Base-by-base conservation (phyloP, 2,329 filamentous ascomycete genomes). In the Cercospora berteroae region DNA sequence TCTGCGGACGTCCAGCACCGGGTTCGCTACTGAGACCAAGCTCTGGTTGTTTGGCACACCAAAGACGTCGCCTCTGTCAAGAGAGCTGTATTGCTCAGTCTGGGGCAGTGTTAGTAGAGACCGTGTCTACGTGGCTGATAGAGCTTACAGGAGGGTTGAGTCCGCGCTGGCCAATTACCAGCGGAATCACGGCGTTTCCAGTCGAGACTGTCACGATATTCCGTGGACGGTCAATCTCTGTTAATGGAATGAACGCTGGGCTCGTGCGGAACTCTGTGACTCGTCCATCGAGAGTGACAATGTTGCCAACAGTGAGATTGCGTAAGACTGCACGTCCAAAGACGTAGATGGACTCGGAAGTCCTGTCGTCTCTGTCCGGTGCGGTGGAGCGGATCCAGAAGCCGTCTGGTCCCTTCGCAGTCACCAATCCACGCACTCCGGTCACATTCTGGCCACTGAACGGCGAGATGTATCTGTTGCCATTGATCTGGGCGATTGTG, bases 61-160 rank as follows among this genome's bases (percentile, higher is more conserved):
- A 69, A 90, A 90, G 42, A 91, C 81, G 75, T 89, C 86, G 10
- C 88, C 88, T n/a, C 82, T 80, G 70, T 92, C 90, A 2, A 92
- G 81, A 44, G 82, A 81, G 25, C 85, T 87, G 79, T 84, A 90
- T 66, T 87, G 81, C 77, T 85, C 81, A 0, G 84, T 89, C 61
- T 63, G 48, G 5, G 20, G 12, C 1, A 18, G 44, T 25, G 2
- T 25, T 13, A 36, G 48, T 25, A 1, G 20, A n/a, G 23, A 0
- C 23, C 1, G n/a, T 36, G 8, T 20, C 23, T 18, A 12, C 7
- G 16, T 13, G 29, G 13, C 2, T 0, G 5, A 29, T 13, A 31
- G 4, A 20, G 12, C 60, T 27, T 36, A 63, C 61, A 0, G 89
- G 90, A 5, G 89, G 89, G 5, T 78, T 80, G 3, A 79, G 72